Base-by-base conservation (phyloP, 2,329 filamentous ascomycete species). In the Tolypocladium album region DNA sequence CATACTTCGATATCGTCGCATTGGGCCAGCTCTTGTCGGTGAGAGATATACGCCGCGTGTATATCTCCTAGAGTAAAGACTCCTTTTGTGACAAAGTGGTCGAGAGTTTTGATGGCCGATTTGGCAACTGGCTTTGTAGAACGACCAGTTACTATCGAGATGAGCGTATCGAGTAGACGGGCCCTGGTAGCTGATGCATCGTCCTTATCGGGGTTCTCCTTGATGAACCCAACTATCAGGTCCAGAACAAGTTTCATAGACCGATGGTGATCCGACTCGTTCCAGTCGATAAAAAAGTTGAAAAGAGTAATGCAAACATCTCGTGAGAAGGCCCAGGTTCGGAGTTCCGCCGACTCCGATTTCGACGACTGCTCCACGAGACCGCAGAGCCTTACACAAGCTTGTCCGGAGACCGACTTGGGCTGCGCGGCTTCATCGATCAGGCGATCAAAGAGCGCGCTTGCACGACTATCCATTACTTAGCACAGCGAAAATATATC, bases 61-160 rank as follows among this genome's bases (percentile, higher is more conserved):
- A 84, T 70, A 61, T 82, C 74, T 60, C 75, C 68, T 60, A 81
- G 66, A 66, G 74, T 75, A 34, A 88, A 72, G 15, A 86, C 76
- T 2, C 77, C 74, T 69, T 88, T 90, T 56, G 78, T 75, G 4
- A 91, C 68, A 60, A 91, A 82, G 66, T 86, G 81, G 56, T 88
- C 85, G 43, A 90, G 74, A 20, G 82, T 82, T 67, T 87, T 86
- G 62, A 91, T 81, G 8, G 86, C 83, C 42, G 88, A 88, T 69
- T 90, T 90, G 47, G 86, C 84, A 58, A 87, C 78, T 12, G 85
- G 81, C 63, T 83, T 85, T 20, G 84, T 78, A 40, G 84, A 84
- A 61, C 82, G 78, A 60, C 83, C 80, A 27, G 80, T 78, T 50
- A 89, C 79, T 17, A 87, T 83, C 1, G 82, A 79, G 20, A 88